Base-by-base conservation (phyloP, 192 early-diverging fungal genomes). In the Coemansia guatemalensis region DNA sequence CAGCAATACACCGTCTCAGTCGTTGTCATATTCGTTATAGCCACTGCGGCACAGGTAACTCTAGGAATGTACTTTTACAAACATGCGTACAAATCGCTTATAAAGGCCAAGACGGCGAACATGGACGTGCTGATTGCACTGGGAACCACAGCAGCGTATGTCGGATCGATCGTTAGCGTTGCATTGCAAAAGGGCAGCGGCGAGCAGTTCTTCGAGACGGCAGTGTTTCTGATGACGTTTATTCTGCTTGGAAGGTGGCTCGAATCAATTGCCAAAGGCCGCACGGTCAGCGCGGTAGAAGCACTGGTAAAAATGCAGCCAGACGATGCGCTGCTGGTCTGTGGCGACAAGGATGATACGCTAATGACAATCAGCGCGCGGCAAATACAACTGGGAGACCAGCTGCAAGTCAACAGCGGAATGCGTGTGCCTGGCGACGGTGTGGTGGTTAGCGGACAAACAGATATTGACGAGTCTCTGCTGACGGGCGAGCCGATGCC, bases 121-220 rank as follows among this genome's bases (percentile, higher is more conserved):
- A 99, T 99, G 97, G 97, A 99, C 59, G 91, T 96, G 17, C 82
- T 99, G 6, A 85, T 99, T 22, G 82, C 88, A 1, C 73, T 99
- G 27, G 93, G 94, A 5, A 99, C 97, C 0, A 74, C 92, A 3
- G 84, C 90, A 0, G 93, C 95, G 0, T 97, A 93, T 64, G 52
- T 81, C 1, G 94, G 92, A 48, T 94, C 92, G 1, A 82, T 89
- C 9, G 63, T 92, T 24, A 85, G 94, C 21, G 77, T 88, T 58
- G 60, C 61, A 30, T 54, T 77, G 25, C 63, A 82, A 14, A 62
- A 86, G 27, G 63, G 57, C 7, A 72, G 72, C 20, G 86, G 92
- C 5, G 85, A 92, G 35, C 89, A 93, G 24, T 96, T 96, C 61
- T 99, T 96, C 66, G 97, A 99, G 63, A 99, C 97, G 0, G 88